A percentile compares a stretch with the other conserved stretches of the same genome.
Evolutionary conservation across 768 basidiomycete species (phyloP).

Genomic region (Boletus rubescentipes): DNA sequence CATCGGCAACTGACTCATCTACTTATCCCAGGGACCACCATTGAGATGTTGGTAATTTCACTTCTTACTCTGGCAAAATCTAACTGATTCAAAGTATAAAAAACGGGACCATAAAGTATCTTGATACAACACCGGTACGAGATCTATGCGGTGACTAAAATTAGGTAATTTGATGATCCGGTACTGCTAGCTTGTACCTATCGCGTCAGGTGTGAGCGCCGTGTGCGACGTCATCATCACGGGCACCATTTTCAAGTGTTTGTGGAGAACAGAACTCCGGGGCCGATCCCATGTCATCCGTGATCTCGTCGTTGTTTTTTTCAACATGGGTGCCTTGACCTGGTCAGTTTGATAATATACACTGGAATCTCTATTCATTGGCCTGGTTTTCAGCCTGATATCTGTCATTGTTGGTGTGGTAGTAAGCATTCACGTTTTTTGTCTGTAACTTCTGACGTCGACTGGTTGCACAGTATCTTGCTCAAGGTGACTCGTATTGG

Average conservation of each 20-base stretch:
- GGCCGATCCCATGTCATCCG: slow-evolving; percentile 1
- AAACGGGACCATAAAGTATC: slow-evolving; percentile 1
- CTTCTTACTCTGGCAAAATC: neutral
- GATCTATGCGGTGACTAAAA: too few relatives aligned
- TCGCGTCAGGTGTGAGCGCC: slow-evolving; percentile 2
- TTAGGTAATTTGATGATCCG: neutral
- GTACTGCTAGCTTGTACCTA: slow-evolving; percentile 6
- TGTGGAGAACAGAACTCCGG: slow-evolving; percentile 14
- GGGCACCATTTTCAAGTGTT: slow-evolving; percentile 2
- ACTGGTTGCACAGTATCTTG: slow-evolving; percentile 4
- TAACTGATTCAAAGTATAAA: neutral
- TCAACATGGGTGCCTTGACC: slow-evolving; percentile 17
- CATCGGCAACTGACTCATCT: neutral
- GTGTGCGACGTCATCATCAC: slow-evolving; percentile 16
- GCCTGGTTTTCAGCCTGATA: slow-evolving; percentile 3
- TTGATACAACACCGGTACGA: slow-evolving; percentile 8
- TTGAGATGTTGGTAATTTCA: slow-evolving; percentile 2
- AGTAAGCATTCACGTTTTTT: neutral
- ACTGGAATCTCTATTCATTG: neutral
- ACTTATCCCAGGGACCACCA: neutral
- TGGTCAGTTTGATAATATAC: neutral
- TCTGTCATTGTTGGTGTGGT: slow-evolving; percentile 7
- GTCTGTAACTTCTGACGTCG: neutral
- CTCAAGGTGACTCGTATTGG: slow-evolving; percentile 8
- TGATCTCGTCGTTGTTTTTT: slow-evolving; percentile 8